Base-by-base conservation (phyloP, 805 yeast genomes). In the Sporopachydermia lactativora region DNA sequence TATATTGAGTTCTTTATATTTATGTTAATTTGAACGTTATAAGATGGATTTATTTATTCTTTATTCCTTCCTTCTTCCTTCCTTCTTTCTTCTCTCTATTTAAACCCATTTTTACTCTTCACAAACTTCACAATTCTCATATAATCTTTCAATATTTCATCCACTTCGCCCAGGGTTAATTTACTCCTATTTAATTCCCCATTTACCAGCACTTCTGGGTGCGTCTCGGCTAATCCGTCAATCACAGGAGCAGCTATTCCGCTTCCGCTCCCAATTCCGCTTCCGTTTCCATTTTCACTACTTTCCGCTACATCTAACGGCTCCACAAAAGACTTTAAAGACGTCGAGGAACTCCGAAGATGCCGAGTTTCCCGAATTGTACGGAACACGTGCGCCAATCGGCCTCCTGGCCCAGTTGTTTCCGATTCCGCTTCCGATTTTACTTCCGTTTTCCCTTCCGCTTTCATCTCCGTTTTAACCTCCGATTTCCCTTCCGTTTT, bases 91-190 rank as follows among this genome's bases (percentile, higher is more conserved):
- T n/a, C n/a, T n/a, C n/a, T 35, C 36, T 44, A 49, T 39, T 52
- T 51, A 42, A 53, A 55, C 16, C 50, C 55, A 36, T 48, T 44
- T 4, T 53, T 44, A n/a, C 46, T 41, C 43, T 49, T 47, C 35
- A 57, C 39, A 41, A 51, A 48, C 24, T 45, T 46, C 3, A 60
- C 65, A 28, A 64, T 50, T 8, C 62, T 52, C 36, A 53, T 54
- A 45, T 64, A 64, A 42, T 64, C 69, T 3, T 46, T 41, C 35
- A 60, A 52, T 17, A 64, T 51, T 17, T 46, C 52, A 24, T 49
- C 49, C 14, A 64, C 51, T 15, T 64, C 67, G 1, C 52, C 51
- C 14, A 60, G 34, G n/a, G 56, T 57, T 15, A 64, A 48, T 17
- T 50, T 24, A 24, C n/a, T 24, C n/a, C 8, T 24, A 24, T 24